These are phyloP conservation scores for Silene vulgaris DNA, from an alignment of 179 eudicot species.

Conservation along the genomic window DNA sequence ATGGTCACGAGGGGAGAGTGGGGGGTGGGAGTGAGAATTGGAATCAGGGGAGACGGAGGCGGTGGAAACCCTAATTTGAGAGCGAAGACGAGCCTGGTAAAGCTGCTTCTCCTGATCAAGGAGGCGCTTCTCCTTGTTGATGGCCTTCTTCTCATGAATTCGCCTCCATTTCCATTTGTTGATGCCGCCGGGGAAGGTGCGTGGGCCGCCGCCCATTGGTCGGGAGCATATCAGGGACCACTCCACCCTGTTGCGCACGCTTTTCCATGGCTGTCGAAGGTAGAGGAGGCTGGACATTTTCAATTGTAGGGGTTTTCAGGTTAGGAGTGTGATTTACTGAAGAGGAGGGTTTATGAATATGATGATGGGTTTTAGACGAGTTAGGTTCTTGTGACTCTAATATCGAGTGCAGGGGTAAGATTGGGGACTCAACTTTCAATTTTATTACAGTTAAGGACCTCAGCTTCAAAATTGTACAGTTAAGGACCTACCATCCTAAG, in stretches of 20 bases:
- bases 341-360: no score
- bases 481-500: no score
- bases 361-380: no score
- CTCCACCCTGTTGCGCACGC: conserved; percentile 14
- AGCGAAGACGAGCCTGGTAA: conserved; percentile 75
- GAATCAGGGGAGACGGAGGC: conserved; percentile 15
- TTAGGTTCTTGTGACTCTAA: no score
- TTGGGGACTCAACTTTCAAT: no score
- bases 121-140: conserved; percentile 65
- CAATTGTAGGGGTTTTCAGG: neutral
- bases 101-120: conserved; percentile 77
- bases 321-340: neutral
- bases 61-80: conserved; percentile 57
- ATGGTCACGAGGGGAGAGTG: conserved; percentile 59
- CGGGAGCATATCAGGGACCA: conserved; percentile 38
- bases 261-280: conserved; percentile 14
- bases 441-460: no score
- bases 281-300: conserved; percentile 19
- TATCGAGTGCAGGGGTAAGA: no score
- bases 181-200: conserved; percentile 87
- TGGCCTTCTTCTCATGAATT: conserved; percentile 78
- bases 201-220: conserved; percentile 83
- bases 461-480: no score
- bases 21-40: conserved; percentile 25
- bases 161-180: conserved; percentile 99